Evolutionary conservation across 2,329 filamentous ascomycete genomes (phyloP), one percentile per base, ranked within the genome.

Genomic region (Ophiostoma ulmi): DNA sequence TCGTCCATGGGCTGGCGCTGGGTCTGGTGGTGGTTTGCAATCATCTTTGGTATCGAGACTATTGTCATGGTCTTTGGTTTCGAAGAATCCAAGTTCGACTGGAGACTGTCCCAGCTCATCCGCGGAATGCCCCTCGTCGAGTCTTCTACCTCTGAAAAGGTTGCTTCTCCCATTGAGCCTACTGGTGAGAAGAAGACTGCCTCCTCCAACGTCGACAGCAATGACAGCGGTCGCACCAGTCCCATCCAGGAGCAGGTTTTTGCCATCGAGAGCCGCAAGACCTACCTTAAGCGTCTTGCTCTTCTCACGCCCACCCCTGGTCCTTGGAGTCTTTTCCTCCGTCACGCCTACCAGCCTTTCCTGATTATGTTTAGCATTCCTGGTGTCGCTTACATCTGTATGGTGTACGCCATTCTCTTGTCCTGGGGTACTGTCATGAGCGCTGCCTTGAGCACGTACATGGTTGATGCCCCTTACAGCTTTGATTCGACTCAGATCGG

Each of bases 1-100:
- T 80, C 83, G 64, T 79, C 79, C 0, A 79, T 80, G 72, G 83
- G 83, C 1, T 86, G 83, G 84, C 73, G 80, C 70, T 86, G 84
- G 83, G 80, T 82, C 75, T 74, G 75, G 73, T 74, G 72, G 69
- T 76, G 74, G 74, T 75, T 73, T n/a, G 75, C 76, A 20, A 79
- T 80, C 11, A n/a, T 73, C 11, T 72, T 73, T 67, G 72, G 69
- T 5, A 20, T 70, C 5, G 61, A 70, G 22, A 48, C 61, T 3
- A 14, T 66, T 10, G 44, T 71, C 48, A 71, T 72, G 68, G 10
- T 68, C 58, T 69, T 73, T n/a, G 69, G 69, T 39, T 72, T 71
- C 17, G 72, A 73, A 36, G 72, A 73, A 68, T 52, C 69, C 63
- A 73, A 72, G 68, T 73, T 65, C 36, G 61, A 70, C 48, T 61